A percentile compares a stretch with the other conserved stretches of the same genome.
Conservation (phyloP, 2,329 filamentous ascomycete species). For the Colletotrichum filicis region DNA sequence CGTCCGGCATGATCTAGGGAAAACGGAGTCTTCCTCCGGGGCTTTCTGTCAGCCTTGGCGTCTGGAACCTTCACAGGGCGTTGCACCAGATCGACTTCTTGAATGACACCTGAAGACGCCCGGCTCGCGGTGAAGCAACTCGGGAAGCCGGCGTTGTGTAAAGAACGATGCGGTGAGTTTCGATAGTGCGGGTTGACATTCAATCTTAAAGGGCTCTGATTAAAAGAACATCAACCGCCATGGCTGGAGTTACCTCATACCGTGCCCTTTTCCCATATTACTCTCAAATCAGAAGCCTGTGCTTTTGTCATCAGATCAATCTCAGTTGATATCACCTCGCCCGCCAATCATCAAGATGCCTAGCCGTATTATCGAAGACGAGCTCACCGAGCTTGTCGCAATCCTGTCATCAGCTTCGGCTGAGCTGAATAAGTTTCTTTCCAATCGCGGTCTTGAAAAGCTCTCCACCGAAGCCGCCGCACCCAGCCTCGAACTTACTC, state of each 20-base stretch:
- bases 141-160: no score
- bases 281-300: not conserved
- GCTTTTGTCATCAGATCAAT: no score
- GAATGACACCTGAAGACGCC: no score
- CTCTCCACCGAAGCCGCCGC: not conserved
- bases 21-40: no score
- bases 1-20: not conserved
- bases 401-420: not conserved
- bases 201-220: no score
- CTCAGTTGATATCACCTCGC: not conserved
- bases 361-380: not conserved
- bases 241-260: not conserved
- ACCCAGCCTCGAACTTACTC: not conserved
- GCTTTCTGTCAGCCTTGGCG: no score
- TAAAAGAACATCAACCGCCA: not conserved
- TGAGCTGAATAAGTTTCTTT: not conserved
- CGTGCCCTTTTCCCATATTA: not conserved
- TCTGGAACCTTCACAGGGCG: no score
- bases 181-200: no score
- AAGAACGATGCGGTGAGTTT: no score
- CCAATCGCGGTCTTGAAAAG: not conserved
- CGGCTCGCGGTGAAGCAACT: no score
- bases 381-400: slow-evolving; percentile 3
- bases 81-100: no score
- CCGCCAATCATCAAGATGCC: not conserved